These are phyloP conservation scores for Tricharina praecox DNA, from an alignment of 495 filamentous ascomycete species.

Conservation along the genomic window DNA sequence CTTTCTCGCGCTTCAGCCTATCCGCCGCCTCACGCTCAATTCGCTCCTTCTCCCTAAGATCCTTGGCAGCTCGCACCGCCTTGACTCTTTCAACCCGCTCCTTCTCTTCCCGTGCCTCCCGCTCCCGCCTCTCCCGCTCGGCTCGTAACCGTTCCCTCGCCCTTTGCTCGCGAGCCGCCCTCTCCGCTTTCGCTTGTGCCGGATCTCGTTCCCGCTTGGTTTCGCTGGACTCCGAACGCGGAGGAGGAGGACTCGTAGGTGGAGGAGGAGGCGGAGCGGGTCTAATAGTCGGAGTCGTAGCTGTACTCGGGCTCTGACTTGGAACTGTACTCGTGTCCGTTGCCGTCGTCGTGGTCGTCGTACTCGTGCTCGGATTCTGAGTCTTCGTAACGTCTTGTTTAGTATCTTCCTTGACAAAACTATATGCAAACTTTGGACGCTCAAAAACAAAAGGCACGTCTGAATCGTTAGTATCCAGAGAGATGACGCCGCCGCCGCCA, in stretches of 20 bases:
- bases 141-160: slow-evolving; percentile 31
- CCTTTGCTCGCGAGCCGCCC: slow-evolving; percentile 29
- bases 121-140: slow-evolving; percentile 29
- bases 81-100: slow-evolving; percentile 32
- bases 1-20: slow-evolving; percentile 18
- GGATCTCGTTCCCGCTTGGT: slow-evolving; percentile 3
- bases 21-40: slow-evolving; percentile 19
- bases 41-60: slow-evolving; percentile 22
- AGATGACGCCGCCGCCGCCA: background rate
- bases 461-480: slow-evolving; percentile 5
- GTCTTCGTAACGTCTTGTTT: background rate
- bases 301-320: background rate
- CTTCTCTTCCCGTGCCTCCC: slow-evolving; percentile 33
- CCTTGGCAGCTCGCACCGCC: slow-evolving; percentile 18
- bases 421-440: slow-evolving; percentile 6
- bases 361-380: background rate
- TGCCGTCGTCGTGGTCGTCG: too few species aligned
- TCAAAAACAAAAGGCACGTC: slow-evolving; percentile 2
- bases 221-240: background rate
- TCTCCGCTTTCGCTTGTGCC: slow-evolving; percentile 19
- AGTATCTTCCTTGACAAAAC: slow-evolving; percentile 7
- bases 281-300: background rate
- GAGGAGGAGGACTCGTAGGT: background rate
- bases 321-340: slow-evolving; percentile 1
- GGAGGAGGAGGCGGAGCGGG: background rate